A percentile compares a stretch with the other conserved stretches of the same genome.
These are phyloP conservation scores for Cystobasidium onofrii DNA, from an alignment of 768 basidiomycete species.

Conservation along the genomic window DNA sequence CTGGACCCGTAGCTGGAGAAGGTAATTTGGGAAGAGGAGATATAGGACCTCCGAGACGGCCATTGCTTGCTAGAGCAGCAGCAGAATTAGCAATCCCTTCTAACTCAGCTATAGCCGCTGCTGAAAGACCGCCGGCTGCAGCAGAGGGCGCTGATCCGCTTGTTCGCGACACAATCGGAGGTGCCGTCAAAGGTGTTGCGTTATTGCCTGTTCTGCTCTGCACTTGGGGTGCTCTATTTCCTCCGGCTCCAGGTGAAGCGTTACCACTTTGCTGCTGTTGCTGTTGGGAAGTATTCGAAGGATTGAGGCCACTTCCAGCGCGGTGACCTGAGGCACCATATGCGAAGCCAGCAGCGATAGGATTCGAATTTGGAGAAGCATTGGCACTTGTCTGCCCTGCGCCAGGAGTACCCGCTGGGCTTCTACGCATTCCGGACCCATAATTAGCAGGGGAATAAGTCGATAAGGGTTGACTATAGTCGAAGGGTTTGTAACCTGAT, in stretches of 20 bases:
- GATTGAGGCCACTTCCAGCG: background rate
- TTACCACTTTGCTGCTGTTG: background rate
- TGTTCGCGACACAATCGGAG: background rate
- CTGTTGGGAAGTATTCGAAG: background rate
- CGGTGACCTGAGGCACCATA: background rate
- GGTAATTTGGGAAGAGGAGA: background rate
- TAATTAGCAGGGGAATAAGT: background rate
- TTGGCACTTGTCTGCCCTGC: background rate
- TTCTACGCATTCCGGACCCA: background rate
- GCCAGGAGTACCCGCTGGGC: background rate
- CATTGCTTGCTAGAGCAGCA: background rate
- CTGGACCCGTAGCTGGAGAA: background rate
- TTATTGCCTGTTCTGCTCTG: constrained; percentile 10
- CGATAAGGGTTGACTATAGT: background rate
- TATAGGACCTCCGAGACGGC: background rate
- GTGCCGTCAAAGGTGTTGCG: background rate
- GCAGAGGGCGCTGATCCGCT: background rate
- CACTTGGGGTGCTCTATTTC: background rate
- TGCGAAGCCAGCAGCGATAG: background rate
- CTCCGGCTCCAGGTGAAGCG: background rate
- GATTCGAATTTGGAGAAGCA: background rate
- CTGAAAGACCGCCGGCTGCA: background rate
- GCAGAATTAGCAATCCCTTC: background rate
- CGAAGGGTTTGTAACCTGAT: background rate
- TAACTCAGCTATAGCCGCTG: background rate